These are phyloP conservation scores for Backusella parvicylindrica DNA, from an alignment of 192 early-diverging fungal genomes.

Conservation along the genomic window DNA sequence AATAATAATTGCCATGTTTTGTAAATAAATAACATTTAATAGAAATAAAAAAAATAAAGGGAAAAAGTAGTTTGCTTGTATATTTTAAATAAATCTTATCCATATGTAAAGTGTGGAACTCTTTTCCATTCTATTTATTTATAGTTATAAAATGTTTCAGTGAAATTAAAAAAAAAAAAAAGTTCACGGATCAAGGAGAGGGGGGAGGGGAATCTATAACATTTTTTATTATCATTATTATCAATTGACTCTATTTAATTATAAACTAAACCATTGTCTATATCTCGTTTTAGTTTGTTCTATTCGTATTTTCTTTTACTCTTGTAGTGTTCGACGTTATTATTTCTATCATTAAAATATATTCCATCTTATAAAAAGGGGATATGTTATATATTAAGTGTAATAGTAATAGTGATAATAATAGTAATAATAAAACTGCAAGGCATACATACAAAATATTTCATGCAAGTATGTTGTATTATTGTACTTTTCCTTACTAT, in stretches of 20 bases:
- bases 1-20: background rate
- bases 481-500: background rate
- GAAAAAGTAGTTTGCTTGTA: background rate
- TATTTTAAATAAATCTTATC: background rate
- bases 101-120: background rate
- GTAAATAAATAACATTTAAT: background rate
- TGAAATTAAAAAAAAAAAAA: conserved; percentile 5
- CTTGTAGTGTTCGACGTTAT: background rate
- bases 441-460: background rate
- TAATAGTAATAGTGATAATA: background rate
- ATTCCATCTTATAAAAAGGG: background rate
- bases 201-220: background rate
- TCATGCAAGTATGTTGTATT: background rate
- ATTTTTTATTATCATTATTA: background rate
- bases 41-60: background rate
- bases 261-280: background rate
- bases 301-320: background rate
- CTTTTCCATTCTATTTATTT: background rate
- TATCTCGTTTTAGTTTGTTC: background rate
- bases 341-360: background rate
- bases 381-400: background rate
- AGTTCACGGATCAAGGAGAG: background rate
- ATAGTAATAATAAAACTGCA: background rate
- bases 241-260: background rate
- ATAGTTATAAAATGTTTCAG: background rate